These are phyloP conservation scores for Chalaropsis ovoidea DNA, from an alignment of 2,329 filamentous ascomycete species.

Conservation along the genomic window DNA sequence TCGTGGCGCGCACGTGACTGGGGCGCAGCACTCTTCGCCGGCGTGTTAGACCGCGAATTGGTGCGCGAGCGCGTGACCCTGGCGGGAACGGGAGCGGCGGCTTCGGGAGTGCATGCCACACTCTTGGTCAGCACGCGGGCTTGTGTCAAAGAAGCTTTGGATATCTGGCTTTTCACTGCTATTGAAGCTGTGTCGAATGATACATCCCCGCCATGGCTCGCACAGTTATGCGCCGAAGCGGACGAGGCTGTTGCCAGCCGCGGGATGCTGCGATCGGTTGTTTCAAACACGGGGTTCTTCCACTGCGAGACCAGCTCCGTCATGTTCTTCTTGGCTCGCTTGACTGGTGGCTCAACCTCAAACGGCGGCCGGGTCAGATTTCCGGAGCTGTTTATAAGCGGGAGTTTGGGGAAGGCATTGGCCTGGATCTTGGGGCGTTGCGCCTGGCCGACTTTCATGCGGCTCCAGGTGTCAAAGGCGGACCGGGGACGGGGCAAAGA, in stretches of 20 bases:
- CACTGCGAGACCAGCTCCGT: constrained; percentile 52
- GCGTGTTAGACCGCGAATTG: constrained; percentile 13
- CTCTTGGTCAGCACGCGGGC: constrained; percentile 64
- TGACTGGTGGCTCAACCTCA: constrained; percentile 2
- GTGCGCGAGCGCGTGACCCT: constrained; percentile 8
- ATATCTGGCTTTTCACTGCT: constrained; percentile 40
- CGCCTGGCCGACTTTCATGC: constrained; percentile 28
- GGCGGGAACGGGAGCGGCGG: not conserved
- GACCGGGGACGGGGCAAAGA: constrained; percentile 24
- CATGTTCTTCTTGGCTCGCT: constrained; percentile 43
- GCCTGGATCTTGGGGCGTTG: constrained; percentile 11
- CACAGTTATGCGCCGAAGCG: constrained; percentile 28
- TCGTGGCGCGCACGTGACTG: constrained; percentile 51
- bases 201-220: constrained; percentile 26
- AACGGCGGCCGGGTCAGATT: constrained; percentile 25
- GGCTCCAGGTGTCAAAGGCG: constrained; percentile 35
- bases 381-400: constrained; percentile 20
- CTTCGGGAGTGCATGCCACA: not conserved
- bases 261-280: constrained; percentile 38
- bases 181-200: constrained; percentile 20
- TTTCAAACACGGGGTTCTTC: constrained; percentile 67
- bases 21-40: not conserved
- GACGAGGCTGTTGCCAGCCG: constrained; percentile 29
- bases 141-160: constrained; percentile 47
- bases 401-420: constrained; percentile 13